These are phyloP conservation scores for Solanum sitiens DNA, from an alignment of 257 asterid species.

Conservation along the genomic window DNA sequence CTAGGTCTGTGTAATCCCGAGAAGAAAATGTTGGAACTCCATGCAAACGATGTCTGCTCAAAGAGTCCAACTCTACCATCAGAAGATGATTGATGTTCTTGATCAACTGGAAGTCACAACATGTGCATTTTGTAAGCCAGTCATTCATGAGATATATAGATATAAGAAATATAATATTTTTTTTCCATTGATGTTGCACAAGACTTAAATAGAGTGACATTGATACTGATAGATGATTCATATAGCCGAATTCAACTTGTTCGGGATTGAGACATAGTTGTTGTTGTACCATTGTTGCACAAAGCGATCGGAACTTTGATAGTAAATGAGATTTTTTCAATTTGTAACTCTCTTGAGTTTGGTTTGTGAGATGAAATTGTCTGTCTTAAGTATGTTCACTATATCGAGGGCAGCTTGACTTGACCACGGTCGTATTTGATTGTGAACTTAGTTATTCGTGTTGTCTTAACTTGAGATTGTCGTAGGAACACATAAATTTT, in stretches of 20 bases:
- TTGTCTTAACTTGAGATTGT: neutral
- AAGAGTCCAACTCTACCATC: slow-evolving; percentile 70
- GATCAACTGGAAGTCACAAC: neutral
- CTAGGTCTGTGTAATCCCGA: slow-evolving; percentile 89
- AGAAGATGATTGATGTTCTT: slow-evolving; percentile 27
- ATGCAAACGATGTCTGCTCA: slow-evolving; percentile 51
- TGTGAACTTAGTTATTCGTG: too few species aligned
- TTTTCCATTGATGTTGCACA: neutral
- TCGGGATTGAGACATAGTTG: neutral
- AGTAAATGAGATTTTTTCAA: neutral
- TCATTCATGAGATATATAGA: neutral
- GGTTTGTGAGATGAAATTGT: neutral
- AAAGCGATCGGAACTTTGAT: neutral
- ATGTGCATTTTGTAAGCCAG: neutral
- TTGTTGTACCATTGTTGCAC: neutral
- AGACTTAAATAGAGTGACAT: neutral
- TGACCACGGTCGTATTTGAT: too few species aligned
- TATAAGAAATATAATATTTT: neutral
- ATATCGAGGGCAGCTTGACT: too few species aligned
- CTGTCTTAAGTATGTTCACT: too few species aligned
- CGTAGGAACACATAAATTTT: neutral
- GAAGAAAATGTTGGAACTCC: slow-evolving; percentile 88
- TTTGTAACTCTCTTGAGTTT: neutral
- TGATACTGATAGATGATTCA: neutral
- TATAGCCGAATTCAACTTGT: neutral